phyloP scores from a whole-genome alignment of 2,329 filamentous ascomycete species.

The Scytalidium sp. region DNA sequence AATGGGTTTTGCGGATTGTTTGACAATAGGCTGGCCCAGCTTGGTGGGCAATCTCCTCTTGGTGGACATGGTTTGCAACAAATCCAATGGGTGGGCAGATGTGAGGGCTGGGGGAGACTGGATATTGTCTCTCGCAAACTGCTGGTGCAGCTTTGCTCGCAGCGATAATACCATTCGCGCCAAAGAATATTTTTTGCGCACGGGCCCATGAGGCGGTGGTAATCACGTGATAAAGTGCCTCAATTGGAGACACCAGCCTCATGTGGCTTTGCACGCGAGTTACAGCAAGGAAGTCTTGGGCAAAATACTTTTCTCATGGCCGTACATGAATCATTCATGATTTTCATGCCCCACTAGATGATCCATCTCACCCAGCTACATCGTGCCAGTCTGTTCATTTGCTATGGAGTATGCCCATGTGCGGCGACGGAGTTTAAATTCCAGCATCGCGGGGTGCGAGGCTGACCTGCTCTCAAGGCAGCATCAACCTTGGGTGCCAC shows the following conservation, averaged over 20 bases:
- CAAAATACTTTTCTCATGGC: too few relatives aligned
- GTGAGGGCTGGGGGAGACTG: neutral
- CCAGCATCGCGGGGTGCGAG: too few relatives aligned
- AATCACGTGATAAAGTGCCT: neutral
- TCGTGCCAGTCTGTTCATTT: too few relatives aligned
- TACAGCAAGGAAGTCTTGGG: too few relatives aligned
- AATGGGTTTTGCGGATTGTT: constrained; percentile 48
- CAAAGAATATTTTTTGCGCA: constrained; percentile 2
- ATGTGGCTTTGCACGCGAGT: neutral
- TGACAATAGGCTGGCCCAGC: constrained; percentile 53
- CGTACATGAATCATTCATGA: too few relatives aligned
- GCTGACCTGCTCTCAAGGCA: too few relatives aligned
- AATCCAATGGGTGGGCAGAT: neutral
- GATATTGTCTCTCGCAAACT: neutral
- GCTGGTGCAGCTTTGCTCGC: neutral
- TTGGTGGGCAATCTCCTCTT: constrained; percentile 59
- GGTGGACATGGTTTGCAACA: constrained; percentile 45
- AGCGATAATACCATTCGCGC: neutral
- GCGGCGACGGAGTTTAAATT: too few relatives aligned
- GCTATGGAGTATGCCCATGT: too few relatives aligned
- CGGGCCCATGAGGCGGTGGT: neutral
- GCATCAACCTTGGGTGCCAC: too few relatives aligned
- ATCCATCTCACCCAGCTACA: too few relatives aligned
- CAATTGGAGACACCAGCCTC: neutral
- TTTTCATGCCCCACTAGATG: too few relatives aligned